Conservation (phyloP, 495 filamentous ascomycete genomes). For the Geopyxis carbonaria region DNA sequence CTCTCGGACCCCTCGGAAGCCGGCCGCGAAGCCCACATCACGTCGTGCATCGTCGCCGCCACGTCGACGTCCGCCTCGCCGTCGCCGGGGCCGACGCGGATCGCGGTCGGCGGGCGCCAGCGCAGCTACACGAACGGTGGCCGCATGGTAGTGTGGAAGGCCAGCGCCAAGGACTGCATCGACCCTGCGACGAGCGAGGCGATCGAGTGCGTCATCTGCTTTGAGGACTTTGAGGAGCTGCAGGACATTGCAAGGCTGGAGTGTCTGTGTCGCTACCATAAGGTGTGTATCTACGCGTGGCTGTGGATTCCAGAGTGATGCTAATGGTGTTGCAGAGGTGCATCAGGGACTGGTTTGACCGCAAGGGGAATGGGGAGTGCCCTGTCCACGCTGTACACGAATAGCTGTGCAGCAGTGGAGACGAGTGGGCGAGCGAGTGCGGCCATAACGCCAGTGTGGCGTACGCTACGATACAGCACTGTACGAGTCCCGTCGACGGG, state of each 20-base stretch:
- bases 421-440: not conserved
- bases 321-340: conserved; percentile 13
- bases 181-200: conserved; percentile 12
- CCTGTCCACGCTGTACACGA: conserved; percentile 35
- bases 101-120: conserved; percentile 8
- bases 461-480: too few species aligned
- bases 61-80: conserved; percentile 5
- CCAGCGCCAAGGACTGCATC: conserved; percentile 68
- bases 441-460: not conserved
- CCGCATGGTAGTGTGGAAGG: conserved; percentile 52
- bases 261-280: conserved; percentile 87
- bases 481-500: too few species aligned
- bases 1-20: conserved; percentile 39
- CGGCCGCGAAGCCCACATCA: conserved; percentile 58
- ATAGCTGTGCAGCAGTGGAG: conserved; percentile 3
- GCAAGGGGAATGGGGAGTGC: conserved; percentile 34
- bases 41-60: conserved; percentile 47
- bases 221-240: conserved; percentile 86
- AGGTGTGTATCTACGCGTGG: conserved; percentile 25
- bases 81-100: conserved; percentile 1
- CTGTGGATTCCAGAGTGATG: conserved; percentile 14
- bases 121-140: conserved; percentile 19
- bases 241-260: conserved; percentile 68
- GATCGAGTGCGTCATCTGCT: conserved; percentile 81
- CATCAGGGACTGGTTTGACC: conserved; percentile 35